These are phyloP conservation scores for Penicillium rolfsii DNA, from an alignment of 2,329 filamentous ascomycete species.

Conservation along the genomic window DNA sequence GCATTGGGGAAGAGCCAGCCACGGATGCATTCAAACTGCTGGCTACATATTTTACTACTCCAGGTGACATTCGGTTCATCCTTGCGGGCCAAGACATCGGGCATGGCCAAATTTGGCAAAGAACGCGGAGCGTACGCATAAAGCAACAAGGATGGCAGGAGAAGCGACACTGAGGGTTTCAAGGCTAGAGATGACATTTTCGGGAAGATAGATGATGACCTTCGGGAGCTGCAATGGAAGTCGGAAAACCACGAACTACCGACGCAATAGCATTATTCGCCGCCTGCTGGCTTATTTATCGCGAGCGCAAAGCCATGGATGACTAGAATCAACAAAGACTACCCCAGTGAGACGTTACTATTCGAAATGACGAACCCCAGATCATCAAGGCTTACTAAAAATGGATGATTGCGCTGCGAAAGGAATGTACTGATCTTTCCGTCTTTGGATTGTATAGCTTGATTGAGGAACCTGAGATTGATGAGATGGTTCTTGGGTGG, in stretches of 20 bases:
- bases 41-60: constrained; percentile 40
- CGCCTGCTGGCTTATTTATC: constrained; percentile 63
- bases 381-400: constrained; percentile 64
- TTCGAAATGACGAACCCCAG: constrained; percentile 28
- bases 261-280: constrained; percentile 63
- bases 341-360: constrained; percentile 60
- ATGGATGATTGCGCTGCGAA: constrained; percentile 57
- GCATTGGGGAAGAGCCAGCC: too few species aligned
- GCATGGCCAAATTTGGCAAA: constrained; percentile 19
- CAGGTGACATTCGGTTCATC: constrained; percentile 33
- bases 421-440: constrained; percentile 53
- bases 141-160: constrained; percentile 20
- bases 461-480: constrained; percentile 11
- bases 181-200: constrained; percentile 10
- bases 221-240: constrained; percentile 18
- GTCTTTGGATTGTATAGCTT: constrained; percentile 3
- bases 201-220: constrained; percentile 14
- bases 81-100: constrained; percentile 23
- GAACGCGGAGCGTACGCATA: constrained; percentile 14
- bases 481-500: constrained; percentile 18
- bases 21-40: background rate
- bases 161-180: constrained; percentile 19
- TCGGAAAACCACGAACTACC: constrained; percentile 66
- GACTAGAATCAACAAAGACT: constrained; percentile 61
- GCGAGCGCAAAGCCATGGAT: constrained; percentile 61